Percentiles rank a stretch among this genome's conserved stretches.
These are phyloP conservation scores for Ambrosia artemisiifolia DNA, from an alignment of 129 eudicot species.

Conservation along the genomic window DNA sequence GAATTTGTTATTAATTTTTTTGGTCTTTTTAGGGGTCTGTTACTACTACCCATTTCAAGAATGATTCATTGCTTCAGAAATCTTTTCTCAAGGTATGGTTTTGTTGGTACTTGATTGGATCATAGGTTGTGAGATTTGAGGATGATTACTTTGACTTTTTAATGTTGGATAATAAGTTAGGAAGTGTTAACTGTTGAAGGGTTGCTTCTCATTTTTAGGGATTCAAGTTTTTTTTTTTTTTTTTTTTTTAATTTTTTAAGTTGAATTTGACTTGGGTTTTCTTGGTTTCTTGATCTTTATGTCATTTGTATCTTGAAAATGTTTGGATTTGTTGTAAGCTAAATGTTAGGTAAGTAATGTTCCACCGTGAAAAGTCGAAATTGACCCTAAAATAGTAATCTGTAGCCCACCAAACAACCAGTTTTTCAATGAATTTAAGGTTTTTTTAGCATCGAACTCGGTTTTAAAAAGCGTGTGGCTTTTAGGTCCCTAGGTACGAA, in stretches of 20 bases:
- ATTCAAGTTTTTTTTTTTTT: background rate
- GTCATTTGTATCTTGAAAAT: background rate
- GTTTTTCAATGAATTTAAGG: background rate
- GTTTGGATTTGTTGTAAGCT: background rate
- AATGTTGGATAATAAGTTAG: background rate
- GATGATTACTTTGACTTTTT: background rate
- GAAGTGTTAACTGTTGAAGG: background rate
- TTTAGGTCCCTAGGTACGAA: no score
- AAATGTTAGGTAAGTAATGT: background rate
- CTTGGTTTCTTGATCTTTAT: background rate
- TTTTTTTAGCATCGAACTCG: background rate
- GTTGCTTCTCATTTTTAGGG: background rate
- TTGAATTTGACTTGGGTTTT: background rate
- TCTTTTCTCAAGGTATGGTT: slow-evolving; percentile 23
- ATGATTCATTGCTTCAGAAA: slow-evolving; percentile 21
- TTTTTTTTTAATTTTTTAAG: background rate
- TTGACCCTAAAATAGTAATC: background rate
- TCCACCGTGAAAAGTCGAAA: background rate
- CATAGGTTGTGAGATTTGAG: background rate
- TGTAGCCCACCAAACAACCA: background rate
- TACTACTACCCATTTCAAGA: slow-evolving; percentile 13
- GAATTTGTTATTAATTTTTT: background rate
- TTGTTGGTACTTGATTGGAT: background rate
- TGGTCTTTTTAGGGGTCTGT: slow-evolving; percentile 16
- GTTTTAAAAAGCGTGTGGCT: no score